Evolutionary conservation across 2,329 filamentous ascomycete species (phyloP).

Genomic region (Aureobasidium lini): DNA sequence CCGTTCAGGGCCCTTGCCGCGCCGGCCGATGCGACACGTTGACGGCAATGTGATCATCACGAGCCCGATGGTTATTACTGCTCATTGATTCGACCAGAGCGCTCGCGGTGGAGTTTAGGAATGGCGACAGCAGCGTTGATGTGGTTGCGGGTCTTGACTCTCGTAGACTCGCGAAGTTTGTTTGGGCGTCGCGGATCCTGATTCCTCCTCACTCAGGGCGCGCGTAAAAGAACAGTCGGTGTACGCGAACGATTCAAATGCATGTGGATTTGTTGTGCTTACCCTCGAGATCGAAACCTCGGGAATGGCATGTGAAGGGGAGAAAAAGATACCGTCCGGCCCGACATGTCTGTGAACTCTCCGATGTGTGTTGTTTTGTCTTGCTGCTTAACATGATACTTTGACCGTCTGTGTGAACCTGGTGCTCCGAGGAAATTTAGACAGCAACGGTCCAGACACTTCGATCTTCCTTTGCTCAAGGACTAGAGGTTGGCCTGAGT

Average conservation of each 20-base stretch:
- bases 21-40: background rate
- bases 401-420: background rate
- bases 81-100: too few species aligned
- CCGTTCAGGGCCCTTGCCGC: background rate
- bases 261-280: too few species aligned
- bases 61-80: background rate
- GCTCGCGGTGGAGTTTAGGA: background rate
- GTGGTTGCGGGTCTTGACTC: background rate
- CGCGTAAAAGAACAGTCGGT: background rate
- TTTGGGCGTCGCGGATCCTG: background rate
- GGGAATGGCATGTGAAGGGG: too few species aligned
- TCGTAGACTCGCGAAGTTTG: background rate
- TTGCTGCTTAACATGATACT: too few species aligned
- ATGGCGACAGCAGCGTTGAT: background rate
- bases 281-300: too few species aligned
- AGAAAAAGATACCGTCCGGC: background rate
- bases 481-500: background rate
- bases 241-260: background rate
- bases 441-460: background rate
- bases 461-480: background rate
- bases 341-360: background rate
- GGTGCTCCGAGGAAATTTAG: background rate
- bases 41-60: background rate
- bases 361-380: too few species aligned
- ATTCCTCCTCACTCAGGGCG: too few species aligned